A percentile compares a stretch with the other conserved stretches of the same genome.
phyloP scores from a whole-genome alignment of 345 rosid species.

The Pelargonium nanum region DNA sequence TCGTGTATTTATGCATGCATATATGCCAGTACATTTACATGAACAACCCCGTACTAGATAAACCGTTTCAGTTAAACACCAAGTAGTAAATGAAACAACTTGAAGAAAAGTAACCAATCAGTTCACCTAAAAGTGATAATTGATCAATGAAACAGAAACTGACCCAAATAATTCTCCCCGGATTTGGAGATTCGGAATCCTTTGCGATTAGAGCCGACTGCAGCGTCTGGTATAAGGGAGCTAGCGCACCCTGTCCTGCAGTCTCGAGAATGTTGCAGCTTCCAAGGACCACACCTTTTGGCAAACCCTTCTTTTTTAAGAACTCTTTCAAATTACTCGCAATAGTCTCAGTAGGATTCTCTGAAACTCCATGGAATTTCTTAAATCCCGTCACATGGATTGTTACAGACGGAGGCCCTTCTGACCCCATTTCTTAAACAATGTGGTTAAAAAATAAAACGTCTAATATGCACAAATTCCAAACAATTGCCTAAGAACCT shows the following conservation, averaged over 20 bases:
- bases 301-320: conserved; percentile 51
- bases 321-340: conserved; percentile 60
- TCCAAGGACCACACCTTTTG: conserved; percentile 65
- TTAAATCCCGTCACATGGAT: conserved; percentile 87
- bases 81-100: not conserved
- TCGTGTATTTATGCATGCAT: not conserved
- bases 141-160: conserved; percentile 17
- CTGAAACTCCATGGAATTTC: conserved; percentile 96
- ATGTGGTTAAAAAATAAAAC: not conserved
- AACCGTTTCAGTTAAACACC: too few species aligned
- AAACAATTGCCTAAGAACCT: too few species aligned
- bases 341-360: conserved; percentile 85
- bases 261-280: conserved; percentile 78
- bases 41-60: too few species aligned
- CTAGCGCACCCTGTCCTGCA: conserved; percentile 78
- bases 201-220: conserved; percentile 39
- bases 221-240: conserved; percentile 49
- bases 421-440: conserved; percentile 65
- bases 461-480: not conserved
- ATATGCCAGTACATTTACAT: not conserved
- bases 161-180: conserved; percentile 64
- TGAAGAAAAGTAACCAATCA: not conserved
- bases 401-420: conserved; percentile 72
- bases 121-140: not conserved
- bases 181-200: conserved; percentile 36